Conservation (phyloP, 2,329 filamentous ascomycete genomes). For the Aspergillus candidus region DNA sequence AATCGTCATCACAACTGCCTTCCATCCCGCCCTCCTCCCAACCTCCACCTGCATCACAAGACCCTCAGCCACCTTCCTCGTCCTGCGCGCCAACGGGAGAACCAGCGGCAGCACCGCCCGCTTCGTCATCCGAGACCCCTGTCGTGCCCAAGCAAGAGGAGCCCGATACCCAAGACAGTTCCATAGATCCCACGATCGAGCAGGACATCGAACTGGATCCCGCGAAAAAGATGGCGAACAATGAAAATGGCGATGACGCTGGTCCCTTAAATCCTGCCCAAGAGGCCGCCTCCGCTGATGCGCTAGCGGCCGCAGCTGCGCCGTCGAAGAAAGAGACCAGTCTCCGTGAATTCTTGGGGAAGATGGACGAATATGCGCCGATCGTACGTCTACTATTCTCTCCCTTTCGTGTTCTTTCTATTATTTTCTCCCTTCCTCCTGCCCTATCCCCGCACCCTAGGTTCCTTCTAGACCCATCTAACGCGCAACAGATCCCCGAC, state of each 20-base stretch:
- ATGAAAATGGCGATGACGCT: conserved; percentile 10
- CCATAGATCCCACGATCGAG: conserved; percentile 31
- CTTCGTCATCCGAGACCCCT: conserved; percentile 12
- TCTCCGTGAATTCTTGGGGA: conserved; percentile 82
- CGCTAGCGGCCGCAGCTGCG: conserved; percentile 45
- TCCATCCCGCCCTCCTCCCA: conserved; percentile 12
- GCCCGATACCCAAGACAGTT: conserved; percentile 17
- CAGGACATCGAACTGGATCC: conserved; percentile 34
- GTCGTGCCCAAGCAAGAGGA: conserved; percentile 21
- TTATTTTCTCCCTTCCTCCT: conserved; percentile 3
- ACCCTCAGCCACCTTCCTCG: conserved; percentile 17
- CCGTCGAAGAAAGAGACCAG: conserved; percentile 86
- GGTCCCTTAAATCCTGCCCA: conserved; percentile 17
- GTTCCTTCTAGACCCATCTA: neutral
- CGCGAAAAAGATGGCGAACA: conserved; percentile 13
- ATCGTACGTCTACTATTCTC: conserved; percentile 58
- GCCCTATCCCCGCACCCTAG: neutral
- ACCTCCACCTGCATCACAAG: conserved; percentile 17
- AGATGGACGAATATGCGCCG: conserved; percentile 97
- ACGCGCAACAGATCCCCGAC: conserved; percentile 67
- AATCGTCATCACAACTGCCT: conserved; percentile 21
- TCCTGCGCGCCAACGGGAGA: conserved; percentile 12
- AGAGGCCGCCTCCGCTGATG: conserved; percentile 29
- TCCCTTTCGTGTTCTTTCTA: neutral
- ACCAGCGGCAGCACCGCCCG: conserved; percentile 2